phyloP scores from a whole-genome alignment of 139 green algal species.

The Coelastrella sp. region DNA sequence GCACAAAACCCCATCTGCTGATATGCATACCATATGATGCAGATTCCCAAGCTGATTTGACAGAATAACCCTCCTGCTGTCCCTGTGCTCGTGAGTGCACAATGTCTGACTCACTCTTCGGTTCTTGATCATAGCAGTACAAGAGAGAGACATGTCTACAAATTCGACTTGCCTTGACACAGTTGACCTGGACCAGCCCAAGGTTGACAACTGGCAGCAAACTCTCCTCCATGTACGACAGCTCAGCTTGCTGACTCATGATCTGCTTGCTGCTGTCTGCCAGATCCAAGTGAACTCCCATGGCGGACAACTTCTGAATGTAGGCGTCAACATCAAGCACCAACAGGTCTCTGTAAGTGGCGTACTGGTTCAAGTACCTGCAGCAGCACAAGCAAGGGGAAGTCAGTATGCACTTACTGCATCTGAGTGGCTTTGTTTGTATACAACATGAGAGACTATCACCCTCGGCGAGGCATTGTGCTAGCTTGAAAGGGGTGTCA shows the following conservation, averaged over 20 bases:
- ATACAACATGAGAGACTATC: no score
- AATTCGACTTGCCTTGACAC: conserved; percentile 55
- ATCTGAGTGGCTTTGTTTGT: neutral
- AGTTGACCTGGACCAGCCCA: conserved; percentile 69
- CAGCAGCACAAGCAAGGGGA: neutral
- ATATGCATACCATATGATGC: neutral
- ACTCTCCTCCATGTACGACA: conserved; percentile 59
- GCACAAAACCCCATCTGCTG: neutral
- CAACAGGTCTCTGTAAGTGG: conserved; percentile 63
- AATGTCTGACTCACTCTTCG: neutral
- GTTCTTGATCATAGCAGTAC: no score
- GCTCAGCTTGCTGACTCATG: conserved; percentile 57
- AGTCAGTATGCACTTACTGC: neutral
- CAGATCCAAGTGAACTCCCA: conserved; percentile 70
- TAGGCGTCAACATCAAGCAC: conserved; percentile 70
- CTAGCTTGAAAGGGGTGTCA: no score
- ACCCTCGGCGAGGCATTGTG: no score
- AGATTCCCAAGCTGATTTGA: neutral
- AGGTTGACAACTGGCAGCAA: conserved; percentile 69
- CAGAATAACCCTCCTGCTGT: neutral
- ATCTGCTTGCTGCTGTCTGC: conserved; percentile 67
- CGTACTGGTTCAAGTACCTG: conserved; percentile 37
- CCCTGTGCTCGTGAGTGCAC: neutral
- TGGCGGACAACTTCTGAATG: conserved; percentile 60
- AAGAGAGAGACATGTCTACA: no score